Conservation (phyloP, 176 grass and related monocot genomes). For the Cymbopogon citratus region DNA sequence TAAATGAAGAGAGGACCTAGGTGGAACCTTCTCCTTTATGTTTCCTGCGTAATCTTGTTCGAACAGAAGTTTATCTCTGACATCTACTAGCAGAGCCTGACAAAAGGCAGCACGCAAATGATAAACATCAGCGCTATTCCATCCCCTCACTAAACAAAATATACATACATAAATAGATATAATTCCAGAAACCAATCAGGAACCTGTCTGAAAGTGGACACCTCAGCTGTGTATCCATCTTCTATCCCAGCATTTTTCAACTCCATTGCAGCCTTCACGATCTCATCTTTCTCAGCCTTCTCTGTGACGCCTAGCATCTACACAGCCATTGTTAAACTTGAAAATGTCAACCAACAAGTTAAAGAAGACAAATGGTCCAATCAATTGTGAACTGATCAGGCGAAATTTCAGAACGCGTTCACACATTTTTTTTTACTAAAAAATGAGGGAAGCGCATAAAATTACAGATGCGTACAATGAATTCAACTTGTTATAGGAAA, state of each 20-base stretch:
- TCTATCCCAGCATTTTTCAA: constrained; percentile 68
- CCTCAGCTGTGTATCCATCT: constrained; percentile 70
- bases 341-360: not conserved
- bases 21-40: constrained; percentile 71
- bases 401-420: not conserved
- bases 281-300: constrained; percentile 98
- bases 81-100: constrained; percentile 81
- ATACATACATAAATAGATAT: not conserved
- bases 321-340: constrained; percentile 20
- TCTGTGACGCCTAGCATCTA: constrained; percentile 78
- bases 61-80: constrained; percentile 96
- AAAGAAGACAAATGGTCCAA: not conserved
- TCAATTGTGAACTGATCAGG: not conserved
- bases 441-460: not conserved
- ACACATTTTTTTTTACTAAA: not conserved
- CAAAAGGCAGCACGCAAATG: constrained; percentile 3
- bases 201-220: constrained; percentile 67
- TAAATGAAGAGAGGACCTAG: constrained; percentile 66
- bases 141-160: constrained; percentile 1
- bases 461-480: not conserved
- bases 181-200: constrained; percentile 4
- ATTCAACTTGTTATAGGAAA: not conserved
- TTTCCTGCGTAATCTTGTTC: constrained; percentile 84
- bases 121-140: not conserved
- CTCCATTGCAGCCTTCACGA: constrained; percentile 86